phyloP scores from a whole-genome alignment of 2,329 filamentous ascomycete genomes.

The Amesomyces nigricolor region DNA sequence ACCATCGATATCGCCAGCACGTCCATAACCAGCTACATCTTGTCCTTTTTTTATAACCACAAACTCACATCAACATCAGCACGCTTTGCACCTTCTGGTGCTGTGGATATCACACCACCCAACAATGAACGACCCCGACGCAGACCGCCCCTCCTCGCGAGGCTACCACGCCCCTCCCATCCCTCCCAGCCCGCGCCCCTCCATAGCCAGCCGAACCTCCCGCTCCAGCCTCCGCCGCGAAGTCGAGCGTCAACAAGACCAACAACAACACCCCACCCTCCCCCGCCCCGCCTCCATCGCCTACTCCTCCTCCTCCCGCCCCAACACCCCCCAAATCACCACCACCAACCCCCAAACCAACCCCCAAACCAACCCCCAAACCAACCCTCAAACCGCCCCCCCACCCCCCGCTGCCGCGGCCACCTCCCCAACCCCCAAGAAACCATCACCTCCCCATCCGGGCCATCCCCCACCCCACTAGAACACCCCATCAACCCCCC shows the following conservation, averaged over 20 bases:
- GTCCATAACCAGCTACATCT: too few relatives aligned
- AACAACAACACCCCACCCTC: conserved; percentile 14
- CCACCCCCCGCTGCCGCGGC: conserved; percentile 29
- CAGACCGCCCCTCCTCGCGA: conserved; percentile 24
- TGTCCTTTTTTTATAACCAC: too few relatives aligned
- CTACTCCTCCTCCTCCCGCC: conserved; percentile 19
- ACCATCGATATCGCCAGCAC: too few relatives aligned
- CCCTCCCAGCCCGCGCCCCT: conserved; percentile 25
- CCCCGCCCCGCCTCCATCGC: conserved; percentile 14
- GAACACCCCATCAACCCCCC: conserved; percentile 30
- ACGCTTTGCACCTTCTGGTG: too few relatives aligned
- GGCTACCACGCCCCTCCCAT: conserved; percentile 16
- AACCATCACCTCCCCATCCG: conserved; percentile 11
- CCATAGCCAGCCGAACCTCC: conserved; percentile 24
- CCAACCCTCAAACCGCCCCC: conserved; percentile 23
- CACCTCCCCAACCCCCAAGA: neutral
- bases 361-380: conserved; percentile 1
- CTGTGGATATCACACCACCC: too few relatives aligned
- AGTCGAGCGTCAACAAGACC: conserved; percentile 23
- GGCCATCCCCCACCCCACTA: conserved; percentile 6
- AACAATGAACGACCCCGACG: conserved; percentile 25
- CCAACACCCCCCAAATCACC: conserved; percentile 13
- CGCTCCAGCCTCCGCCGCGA: conserved; percentile 25
- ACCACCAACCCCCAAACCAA: neutral
- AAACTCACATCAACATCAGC: too few relatives aligned